Evolutionary conservation across 345 rosid genomes (phyloP).

Genomic region (Kandelia obovata): DNA sequence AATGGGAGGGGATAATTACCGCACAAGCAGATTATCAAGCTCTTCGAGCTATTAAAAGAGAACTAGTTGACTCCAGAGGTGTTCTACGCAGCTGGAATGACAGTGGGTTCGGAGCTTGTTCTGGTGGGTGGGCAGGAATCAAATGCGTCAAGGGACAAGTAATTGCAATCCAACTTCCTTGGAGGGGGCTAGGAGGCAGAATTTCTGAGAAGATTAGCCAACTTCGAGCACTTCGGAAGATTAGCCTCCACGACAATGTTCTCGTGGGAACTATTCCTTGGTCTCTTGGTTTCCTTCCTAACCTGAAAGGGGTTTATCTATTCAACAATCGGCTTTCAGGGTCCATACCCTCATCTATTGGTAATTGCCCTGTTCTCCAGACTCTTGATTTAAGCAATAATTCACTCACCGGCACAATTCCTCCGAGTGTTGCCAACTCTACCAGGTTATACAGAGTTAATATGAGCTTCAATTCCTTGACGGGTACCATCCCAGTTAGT

Average conservation of each 20-base stretch:
- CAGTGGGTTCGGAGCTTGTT: constrained; percentile 59
- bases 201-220: constrained; percentile 82
- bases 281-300: constrained; percentile 70
- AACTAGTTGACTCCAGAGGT: constrained; percentile 63
- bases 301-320: constrained; percentile 76
- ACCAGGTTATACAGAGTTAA: constrained; percentile 60
- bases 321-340: constrained; percentile 91
- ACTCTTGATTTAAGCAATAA: constrained; percentile 51
- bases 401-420: constrained; percentile 52
- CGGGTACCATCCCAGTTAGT: constrained; percentile 46
- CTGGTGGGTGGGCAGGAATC: constrained; percentile 88
- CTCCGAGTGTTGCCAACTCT: constrained; percentile 63
- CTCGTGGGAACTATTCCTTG: constrained; percentile 61
- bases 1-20: constrained; percentile 64
- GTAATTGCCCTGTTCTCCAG: constrained; percentile 23
- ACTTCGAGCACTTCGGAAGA: constrained; percentile 61
- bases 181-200: constrained; percentile 76
- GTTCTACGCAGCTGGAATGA: constrained; percentile 70
- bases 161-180: constrained; percentile 82
- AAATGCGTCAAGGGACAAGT: constrained; percentile 85
- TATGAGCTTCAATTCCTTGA: constrained; percentile 54
- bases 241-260: constrained; percentile 80
- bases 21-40: constrained; percentile 63
- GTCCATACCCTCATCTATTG: constrained; percentile 35
- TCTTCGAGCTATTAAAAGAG: constrained; percentile 64